Conservation (phyloP, 352 stramenopile genomes). For the Phytophthora sojae region DNA sequence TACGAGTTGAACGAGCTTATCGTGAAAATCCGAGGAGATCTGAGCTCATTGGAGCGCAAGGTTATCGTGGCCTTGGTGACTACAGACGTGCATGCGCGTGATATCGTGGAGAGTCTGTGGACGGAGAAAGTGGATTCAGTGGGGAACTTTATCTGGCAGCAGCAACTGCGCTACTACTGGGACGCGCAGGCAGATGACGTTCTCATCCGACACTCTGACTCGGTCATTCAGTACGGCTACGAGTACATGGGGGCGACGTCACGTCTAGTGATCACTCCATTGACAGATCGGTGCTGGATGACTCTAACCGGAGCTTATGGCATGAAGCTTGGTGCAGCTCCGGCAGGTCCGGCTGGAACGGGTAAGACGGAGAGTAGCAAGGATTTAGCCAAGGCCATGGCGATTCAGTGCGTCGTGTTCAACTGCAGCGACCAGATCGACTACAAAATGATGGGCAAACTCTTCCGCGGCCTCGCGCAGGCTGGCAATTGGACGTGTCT, state of each 20-base stretch:
- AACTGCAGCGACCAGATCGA: conserved; percentile 97
- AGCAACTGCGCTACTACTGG: conserved; percentile 96
- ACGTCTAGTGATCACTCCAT: conserved; percentile 83
- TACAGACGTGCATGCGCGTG: conserved; percentile 91
- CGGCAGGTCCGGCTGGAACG: conserved; percentile 94
- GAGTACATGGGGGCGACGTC: conserved; percentile 96
- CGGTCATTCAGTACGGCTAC: conserved; percentile 93
- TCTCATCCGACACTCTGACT: conserved; percentile 89
- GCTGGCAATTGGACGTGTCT: conserved; percentile 92
- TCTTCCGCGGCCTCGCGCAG: conserved; percentile 94
- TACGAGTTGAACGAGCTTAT: conserved; percentile 93
- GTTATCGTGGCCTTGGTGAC: conserved; percentile 95
- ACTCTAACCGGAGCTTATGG: conserved; percentile 95
- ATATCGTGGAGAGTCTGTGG: conserved; percentile 87
- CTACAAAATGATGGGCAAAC: conserved; percentile 97
- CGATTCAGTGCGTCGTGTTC: conserved; percentile 95
- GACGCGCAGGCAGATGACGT: conserved; percentile 90
- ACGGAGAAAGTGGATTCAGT: conserved; percentile 71
- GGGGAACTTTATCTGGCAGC: conserved; percentile 95
- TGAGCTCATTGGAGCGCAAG: conserved; percentile 90
- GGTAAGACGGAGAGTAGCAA: conserved; percentile 98
- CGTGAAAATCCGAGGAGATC: conserved; percentile 91
- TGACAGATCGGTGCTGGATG: conserved; percentile 96
- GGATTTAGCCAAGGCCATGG: conserved; percentile 94
- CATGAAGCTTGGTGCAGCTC: conserved; percentile 93